phyloP scores from a whole-genome alignment of 371 early-diverging fungal species.

The Apophysomyces sp. region DNA sequence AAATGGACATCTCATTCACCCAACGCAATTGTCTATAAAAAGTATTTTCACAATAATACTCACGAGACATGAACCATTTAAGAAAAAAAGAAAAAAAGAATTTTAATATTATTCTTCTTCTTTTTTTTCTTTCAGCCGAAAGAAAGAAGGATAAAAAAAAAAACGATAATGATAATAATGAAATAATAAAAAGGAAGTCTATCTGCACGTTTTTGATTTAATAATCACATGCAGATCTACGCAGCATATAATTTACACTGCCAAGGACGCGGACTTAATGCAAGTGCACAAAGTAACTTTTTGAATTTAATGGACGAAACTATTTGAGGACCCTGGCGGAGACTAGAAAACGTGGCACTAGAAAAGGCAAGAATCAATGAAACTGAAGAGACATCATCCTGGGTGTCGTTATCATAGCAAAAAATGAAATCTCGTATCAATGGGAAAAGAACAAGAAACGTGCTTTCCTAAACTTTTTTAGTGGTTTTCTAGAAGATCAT shows the following conservation, averaged over 20 bases:
- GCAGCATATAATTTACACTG: background rate
- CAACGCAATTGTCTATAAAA: background rate
- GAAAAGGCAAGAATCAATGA: background rate
- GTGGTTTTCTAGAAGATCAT: background rate
- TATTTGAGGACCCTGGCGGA: background rate
- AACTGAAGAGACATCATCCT: background rate
- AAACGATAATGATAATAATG: too few species aligned
- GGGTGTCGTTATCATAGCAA: background rate
- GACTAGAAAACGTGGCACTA: background rate
- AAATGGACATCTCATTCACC: background rate
- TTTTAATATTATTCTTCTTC: background rate
- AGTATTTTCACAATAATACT: background rate
- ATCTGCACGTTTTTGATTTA: background rate
- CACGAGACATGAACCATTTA: background rate
- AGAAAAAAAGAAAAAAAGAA: background rate
- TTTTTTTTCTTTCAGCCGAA: background rate
- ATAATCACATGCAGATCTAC: conserved; percentile 3
- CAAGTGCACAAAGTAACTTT: background rate
- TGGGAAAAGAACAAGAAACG: background rate
- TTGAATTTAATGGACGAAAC: background rate
- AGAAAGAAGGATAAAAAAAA: background rate
- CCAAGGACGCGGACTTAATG: background rate
- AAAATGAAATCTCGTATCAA: background rate
- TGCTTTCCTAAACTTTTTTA: background rate
- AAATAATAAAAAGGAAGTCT: background rate